Conservation (phyloP, 371 early-diverging fungal species). For the Mortierella sp. region DNA sequence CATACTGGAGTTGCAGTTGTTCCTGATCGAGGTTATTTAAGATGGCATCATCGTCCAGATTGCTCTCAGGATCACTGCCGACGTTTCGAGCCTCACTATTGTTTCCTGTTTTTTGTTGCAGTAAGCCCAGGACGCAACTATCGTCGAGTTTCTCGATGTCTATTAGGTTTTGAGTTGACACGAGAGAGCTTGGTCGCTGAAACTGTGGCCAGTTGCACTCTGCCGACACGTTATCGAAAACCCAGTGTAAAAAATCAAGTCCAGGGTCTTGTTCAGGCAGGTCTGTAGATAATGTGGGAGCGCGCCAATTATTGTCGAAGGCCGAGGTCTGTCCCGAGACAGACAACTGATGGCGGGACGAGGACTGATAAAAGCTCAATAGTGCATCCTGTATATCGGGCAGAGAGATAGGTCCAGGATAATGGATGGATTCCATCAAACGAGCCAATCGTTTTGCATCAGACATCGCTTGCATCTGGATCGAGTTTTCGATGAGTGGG, state of each 20-base stretch:
- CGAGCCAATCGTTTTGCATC: too few species aligned
- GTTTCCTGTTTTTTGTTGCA: not conserved
- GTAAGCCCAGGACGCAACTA: not conserved
- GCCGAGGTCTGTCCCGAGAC: too few species aligned
- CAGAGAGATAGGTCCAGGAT: slow-evolving; percentile 12
- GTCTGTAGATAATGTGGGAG: too few species aligned
- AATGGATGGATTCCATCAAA: slow-evolving; percentile 20
- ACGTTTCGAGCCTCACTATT: slow-evolving; percentile 9
- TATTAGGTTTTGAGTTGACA: too few species aligned
- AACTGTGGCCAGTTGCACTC: slow-evolving; percentile 43
- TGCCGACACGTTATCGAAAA: slow-evolving; percentile 36
- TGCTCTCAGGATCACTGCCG: not conserved
- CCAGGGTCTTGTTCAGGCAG: too few species aligned
- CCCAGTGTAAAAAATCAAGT: slow-evolving; percentile 32
- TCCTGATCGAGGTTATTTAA: slow-evolving; percentile 20
- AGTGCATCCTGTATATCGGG: too few species aligned
- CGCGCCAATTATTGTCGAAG: too few species aligned
- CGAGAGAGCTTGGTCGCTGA: not conserved
- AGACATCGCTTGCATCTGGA: too few species aligned
- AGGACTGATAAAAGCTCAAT: too few species aligned
- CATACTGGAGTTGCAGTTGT: slow-evolving; percentile 37
- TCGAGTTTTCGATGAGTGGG: too few species aligned
- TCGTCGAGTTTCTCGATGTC: too few species aligned
- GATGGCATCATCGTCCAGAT: not conserved
- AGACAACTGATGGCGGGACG: too few species aligned